Evolutionary conservation across 139 green algal genomes (phyloP).

Genomic region (Chlamydomonas eustigma): DNA sequence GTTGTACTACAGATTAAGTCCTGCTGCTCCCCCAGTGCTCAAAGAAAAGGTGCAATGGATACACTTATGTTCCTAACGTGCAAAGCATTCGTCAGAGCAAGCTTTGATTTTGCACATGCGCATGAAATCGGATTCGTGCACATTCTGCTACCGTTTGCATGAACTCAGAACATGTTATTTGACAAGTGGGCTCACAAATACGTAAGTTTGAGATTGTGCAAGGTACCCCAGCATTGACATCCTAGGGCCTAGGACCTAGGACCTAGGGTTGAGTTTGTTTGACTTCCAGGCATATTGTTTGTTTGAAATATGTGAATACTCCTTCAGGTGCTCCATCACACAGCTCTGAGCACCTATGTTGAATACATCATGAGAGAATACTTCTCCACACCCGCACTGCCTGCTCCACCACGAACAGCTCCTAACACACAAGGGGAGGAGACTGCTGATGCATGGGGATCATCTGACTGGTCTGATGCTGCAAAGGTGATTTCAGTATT

Average conservation of each 20-base stretch:
- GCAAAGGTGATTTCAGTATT: conserved; percentile 10
- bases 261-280: too few species aligned
- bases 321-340: neutral
- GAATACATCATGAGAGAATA: conserved; percentile 5
- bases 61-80: too few species aligned
- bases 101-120: too few species aligned
- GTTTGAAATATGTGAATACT: too few species aligned
- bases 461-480: neutral
- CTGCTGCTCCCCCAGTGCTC: conserved; percentile 52
- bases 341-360: neutral
- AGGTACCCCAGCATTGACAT: too few species aligned
- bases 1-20: conserved; percentile 45
- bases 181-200: too few species aligned
- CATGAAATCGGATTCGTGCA: too few species aligned
- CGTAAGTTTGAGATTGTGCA: too few species aligned
- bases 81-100: too few species aligned
- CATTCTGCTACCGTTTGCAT: neutral
- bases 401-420: neutral
- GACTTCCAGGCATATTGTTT: too few species aligned
- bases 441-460: neutral
- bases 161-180: too few species aligned
- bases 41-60: conserved; percentile 19
- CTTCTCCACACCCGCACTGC: neutral
- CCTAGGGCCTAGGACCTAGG: too few species aligned
- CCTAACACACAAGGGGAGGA: neutral